phyloP scores from a whole-genome alignment of 2,329 filamentous ascomycete genomes.

The Pestalotiopsis sp. region DNA sequence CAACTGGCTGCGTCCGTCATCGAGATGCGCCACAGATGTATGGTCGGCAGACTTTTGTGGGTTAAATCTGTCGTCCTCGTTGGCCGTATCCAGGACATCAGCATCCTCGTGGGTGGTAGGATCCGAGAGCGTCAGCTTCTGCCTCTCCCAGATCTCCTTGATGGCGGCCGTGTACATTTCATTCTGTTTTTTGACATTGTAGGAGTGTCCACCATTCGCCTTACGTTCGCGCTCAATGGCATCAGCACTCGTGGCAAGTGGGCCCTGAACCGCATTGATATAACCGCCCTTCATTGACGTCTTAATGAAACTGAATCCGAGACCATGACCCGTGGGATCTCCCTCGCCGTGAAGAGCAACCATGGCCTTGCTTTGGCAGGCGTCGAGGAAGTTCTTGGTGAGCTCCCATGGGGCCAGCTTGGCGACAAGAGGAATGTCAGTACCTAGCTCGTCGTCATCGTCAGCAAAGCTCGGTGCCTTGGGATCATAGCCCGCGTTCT shows the following conservation, averaged over 20 bases:
- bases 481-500: slow-evolving; percentile 84
- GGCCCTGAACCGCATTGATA: slow-evolving; percentile 76
- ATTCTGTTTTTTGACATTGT: slow-evolving; percentile 96
- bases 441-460: slow-evolving; percentile 63
- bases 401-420: slow-evolving; percentile 96
- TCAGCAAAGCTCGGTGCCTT: slow-evolving; percentile 56
- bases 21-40: slow-evolving; percentile 66
- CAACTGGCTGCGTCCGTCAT: slow-evolving; percentile 82
- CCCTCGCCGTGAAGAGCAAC: slow-evolving; percentile 91
- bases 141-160: slow-evolving; percentile 87
- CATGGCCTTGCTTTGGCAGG: slow-evolving; percentile 95
- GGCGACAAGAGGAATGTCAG: slow-evolving; percentile 76
- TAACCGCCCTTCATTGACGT: slow-evolving; percentile 99
- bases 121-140: slow-evolving; percentile 78
- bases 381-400: slow-evolving; percentile 94
- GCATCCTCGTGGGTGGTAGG: slow-evolving; percentile 68
- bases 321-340: slow-evolving; percentile 89
- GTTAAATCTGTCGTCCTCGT: slow-evolving; percentile 72
- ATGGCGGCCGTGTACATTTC: slow-evolving; percentile 91
- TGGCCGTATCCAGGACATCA: slow-evolving; percentile 60
- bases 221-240: slow-evolving; percentile 86
- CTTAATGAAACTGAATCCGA: slow-evolving; percentile 96
- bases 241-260: slow-evolving; percentile 72
- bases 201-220: slow-evolving; percentile 90
- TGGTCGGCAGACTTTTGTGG: slow-evolving; percentile 68